These are phyloP conservation scores for Teratosphaeriaceae sp. DNA, from an alignment of 2,329 filamentous ascomycete genomes.

Conservation along the genomic window DNA sequence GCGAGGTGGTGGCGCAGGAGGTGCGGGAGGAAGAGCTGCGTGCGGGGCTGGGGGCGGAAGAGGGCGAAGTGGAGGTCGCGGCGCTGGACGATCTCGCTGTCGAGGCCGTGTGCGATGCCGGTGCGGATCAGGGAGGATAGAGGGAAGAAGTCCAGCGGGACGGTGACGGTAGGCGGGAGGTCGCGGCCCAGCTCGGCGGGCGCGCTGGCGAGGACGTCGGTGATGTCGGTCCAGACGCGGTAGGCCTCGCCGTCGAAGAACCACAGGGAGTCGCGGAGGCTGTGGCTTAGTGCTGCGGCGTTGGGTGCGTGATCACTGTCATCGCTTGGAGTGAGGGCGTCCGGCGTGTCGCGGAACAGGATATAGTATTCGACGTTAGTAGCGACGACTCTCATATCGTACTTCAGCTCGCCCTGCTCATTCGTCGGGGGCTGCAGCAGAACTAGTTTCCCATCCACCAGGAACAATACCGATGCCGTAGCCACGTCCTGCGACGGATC, in stretches of 20 bases:
- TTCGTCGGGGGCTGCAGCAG: conserved; percentile 80
- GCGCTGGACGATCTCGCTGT: conserved; percentile 88
- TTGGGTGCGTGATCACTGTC: conserved; percentile 12
- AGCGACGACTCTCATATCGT: conserved; percentile 95
- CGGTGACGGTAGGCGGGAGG: conserved; percentile 64
- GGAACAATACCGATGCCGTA: conserved; percentile 84
- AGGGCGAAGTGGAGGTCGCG: conserved; percentile 87
- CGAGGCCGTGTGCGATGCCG: conserved; percentile 82
- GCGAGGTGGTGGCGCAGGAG: conserved; percentile 73
- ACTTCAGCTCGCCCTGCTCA: conserved; percentile 79
- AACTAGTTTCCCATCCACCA: conserved; percentile 97
- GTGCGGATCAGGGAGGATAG: conserved; percentile 82
- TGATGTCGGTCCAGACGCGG: conserved; percentile 81
- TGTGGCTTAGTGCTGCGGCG: conserved; percentile 32
- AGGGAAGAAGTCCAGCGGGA: conserved; percentile 92
- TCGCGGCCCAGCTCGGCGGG: conserved; percentile 61
- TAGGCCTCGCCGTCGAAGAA: conserved; percentile 84
- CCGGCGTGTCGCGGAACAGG: conserved; percentile 74
- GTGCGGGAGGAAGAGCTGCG: conserved; percentile 87
- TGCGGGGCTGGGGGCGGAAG: conserved; percentile 83
- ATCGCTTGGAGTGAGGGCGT: conserved; percentile 11
- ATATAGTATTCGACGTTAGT: conserved; percentile 95
- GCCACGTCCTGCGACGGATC: conserved; percentile 95
- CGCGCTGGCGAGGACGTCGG: conserved; percentile 70
- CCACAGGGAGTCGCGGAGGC: conserved; percentile 84